These are phyloP conservation scores for Marasmius fiardii DNA, from an alignment of 1,284 basidiomycete genomes.

Conservation along the genomic window DNA sequence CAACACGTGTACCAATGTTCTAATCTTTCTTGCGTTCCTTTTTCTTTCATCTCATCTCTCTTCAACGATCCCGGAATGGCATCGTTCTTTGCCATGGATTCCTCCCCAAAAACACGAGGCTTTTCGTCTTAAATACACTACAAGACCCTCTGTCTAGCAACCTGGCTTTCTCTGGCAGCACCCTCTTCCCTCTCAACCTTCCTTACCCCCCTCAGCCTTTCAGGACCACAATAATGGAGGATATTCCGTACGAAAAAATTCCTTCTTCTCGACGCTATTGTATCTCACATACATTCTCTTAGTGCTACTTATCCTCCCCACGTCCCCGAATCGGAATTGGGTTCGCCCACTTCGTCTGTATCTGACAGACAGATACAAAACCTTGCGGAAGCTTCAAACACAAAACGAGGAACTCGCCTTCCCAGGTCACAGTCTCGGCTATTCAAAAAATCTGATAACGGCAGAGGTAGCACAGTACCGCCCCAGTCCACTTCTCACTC, in stretches of 20 bases:
- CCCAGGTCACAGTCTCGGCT: background rate
- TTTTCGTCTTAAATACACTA: background rate
- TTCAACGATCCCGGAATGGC: background rate
- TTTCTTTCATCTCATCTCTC: background rate
- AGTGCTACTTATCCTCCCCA: background rate
- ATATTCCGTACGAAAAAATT: background rate
- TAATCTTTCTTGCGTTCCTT: background rate
- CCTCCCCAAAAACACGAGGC: conserved; percentile 3
- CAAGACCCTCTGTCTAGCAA: background rate
- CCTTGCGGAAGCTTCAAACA: background rate
- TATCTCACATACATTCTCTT: background rate
- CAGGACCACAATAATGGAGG: background rate
- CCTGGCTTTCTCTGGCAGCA: background rate
- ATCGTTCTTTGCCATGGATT: background rate
- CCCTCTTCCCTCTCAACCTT: background rate
- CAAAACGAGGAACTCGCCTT: background rate
- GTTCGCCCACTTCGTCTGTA: background rate
- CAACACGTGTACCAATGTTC: conserved; percentile 1
- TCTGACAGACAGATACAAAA: background rate
- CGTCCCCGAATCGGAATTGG: background rate
- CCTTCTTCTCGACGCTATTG: background rate
- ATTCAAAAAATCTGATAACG: background rate
- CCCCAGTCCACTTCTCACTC: conserved; percentile 8
- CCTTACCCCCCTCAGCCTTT: background rate
- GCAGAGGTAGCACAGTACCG: background rate